Base-by-base conservation (phyloP, 2,329 filamentous ascomycete genomes). In the Cercospora sp. region DNA sequence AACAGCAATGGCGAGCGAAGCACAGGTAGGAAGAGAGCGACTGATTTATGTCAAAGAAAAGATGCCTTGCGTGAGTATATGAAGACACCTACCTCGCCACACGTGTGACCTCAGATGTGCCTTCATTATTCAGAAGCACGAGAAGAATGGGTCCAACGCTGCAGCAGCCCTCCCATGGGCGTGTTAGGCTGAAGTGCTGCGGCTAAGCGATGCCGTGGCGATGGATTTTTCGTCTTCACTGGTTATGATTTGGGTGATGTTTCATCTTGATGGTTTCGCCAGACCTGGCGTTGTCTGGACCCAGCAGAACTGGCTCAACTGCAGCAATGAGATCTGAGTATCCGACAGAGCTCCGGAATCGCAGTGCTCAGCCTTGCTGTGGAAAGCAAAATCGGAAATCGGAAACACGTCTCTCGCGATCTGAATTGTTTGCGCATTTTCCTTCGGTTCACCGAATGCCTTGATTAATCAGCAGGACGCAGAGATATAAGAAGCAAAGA, bases 231-330 rank as follows among this genome's bases (percentile, higher is more conserved):
- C 28, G 55, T 34, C 26, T 37, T 59, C 55, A 34, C 26, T 58
- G 8, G 28, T 59, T 37, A 30, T 53, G 49, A 13, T 24, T 51
- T 63, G 53, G 61, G 61, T 61, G 28, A 64, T 59, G 66, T 67
- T 67, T 67, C 66, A 67, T 67, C 30, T 67, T 67, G 53, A 67
- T 13, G 32, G 13, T 67, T 49, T 37, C n/a, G 51, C 62, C 62
- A 28, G 53, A 45, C 49, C 49, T 53, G 49, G 24, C 26, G n/a
- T 65, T 43, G 34, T 13, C 28, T 57, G 51, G 62, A 34, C 24
- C 53, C 45, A 40, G n/a, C 13, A 18, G 21, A 5, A 51, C 21
- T 62, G 34, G 60, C 13, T 43, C 58, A 16, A 53, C 49, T 53
- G 49, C 24, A 53, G 49, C 45, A 24, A 53, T 53, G 49, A 53